Evolutionary conservation across 768 basidiomycete species (phyloP).

Genomic region (Collybiopsis confluens): DNA sequence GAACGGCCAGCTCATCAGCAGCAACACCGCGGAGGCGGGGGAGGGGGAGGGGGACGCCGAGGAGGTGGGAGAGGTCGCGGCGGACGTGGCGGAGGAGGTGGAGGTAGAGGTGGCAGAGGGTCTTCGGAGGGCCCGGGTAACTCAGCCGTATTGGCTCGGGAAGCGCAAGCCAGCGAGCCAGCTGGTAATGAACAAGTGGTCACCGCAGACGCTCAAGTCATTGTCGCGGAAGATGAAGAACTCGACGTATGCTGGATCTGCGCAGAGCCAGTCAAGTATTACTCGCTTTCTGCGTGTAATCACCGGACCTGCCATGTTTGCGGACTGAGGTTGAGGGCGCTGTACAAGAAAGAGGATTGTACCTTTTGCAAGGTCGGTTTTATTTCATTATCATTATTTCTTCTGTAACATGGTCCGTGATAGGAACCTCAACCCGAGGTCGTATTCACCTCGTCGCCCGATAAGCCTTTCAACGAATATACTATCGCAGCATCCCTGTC

Average conservation of each 20-base stretch:
- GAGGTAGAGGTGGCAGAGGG: not conserved
- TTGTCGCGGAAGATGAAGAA: conserved; percentile 22
- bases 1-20: too few species aligned
- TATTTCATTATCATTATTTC: too few species aligned
- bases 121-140: not conserved
- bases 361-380: conserved; percentile 89
- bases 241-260: conserved; percentile 99
- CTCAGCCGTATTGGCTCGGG: not conserved
- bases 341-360: conserved; percentile 93
- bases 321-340: conserved; percentile 76
- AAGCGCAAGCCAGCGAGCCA: not conserved
- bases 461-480: conserved; percentile 58
- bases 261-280: conserved; percentile 90
- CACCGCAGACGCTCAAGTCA: not conserved
- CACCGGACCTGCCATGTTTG: conserved; percentile 96
- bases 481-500: conserved; percentile 44
- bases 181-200: not conserved
- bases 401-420: too few species aligned
- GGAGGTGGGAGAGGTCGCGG: not conserved
- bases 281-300: conserved; percentile 83
- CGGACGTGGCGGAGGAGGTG: not conserved
- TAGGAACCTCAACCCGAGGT: conserved; percentile 73
- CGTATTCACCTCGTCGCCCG: conserved; percentile 70
- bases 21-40: too few species aligned
- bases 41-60: too few species aligned